Base-by-base conservation (phyloP, 1,139 yeast genomes). In the Oligophagozyma castellii region DNA sequence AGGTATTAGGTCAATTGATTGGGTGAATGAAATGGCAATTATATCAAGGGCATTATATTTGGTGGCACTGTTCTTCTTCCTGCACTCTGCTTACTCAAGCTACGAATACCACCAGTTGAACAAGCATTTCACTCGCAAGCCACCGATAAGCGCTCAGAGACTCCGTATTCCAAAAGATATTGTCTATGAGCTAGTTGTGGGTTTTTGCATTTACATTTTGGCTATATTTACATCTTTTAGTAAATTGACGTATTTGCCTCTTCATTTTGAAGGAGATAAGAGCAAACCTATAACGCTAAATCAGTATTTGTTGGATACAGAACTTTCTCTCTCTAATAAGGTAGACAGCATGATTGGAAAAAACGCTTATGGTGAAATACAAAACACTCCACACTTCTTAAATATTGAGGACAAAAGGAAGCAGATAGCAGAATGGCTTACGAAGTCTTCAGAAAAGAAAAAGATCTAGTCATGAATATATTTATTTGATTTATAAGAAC, bases 11-110 rank as follows among this genome's bases (percentile, higher is more conserved):
- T n/a, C n/a, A n/a, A n/a, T n/a, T n/a, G n/a, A n/a, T n/a, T n/a
- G n/a, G n/a, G n/a, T n/a, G n/a, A n/a, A n/a, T n/a, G 20, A 21
- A 11, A 40, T 40, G 43, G 29, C 42, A 6, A 19, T 43, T 10
- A 13, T 37, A 13, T 39, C 50, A 2, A 46, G 44, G 28, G 19
- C 34, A 12, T 24, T 48, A 5, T 32, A 37, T 10, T 8, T 31
- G 3, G 26, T 47, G 14, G 37, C 55, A 18, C 15, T 42, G 3
- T 13, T 47, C 14, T 49, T 43, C 20, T 29, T 53, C 10, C 19
- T 48, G 4, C 57, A 53, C 33, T 38, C 56, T 4, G 56, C 48
- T 1, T 50, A 45, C 26, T 49, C 55, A 5, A 48, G 54, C 18
- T 49, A 47, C 30, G 56, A 51, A 32, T 53, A 46, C 28, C 43